Base-by-base conservation (phyloP, 2,329 filamentous ascomycete genomes). In the Colletotrichum navitas region DNA sequence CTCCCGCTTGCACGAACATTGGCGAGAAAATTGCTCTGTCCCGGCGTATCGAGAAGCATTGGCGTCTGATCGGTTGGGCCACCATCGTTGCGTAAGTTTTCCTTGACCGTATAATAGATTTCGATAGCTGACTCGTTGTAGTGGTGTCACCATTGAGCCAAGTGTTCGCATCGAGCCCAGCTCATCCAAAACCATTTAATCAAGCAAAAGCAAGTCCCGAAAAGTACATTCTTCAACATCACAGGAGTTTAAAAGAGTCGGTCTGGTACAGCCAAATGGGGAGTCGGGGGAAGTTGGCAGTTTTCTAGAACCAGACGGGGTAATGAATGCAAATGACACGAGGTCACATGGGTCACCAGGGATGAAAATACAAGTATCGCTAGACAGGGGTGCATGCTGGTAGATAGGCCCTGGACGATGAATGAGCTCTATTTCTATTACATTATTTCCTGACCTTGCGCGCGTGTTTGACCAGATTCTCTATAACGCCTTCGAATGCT, bases 41-140 rank as follows among this genome's bases (percentile, higher is more conserved):
- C 81, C 89, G 96, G 85, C 93, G 96, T 91, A 98, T 98, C 79
- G 96, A 99, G 85, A 98, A 98, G 90, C 95, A 98, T 85, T 98
- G 95, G 95, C 93, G 94, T 85, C 88, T 97, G 80, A 97, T 97
- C 78, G 94, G 94, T 77, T 97, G 94, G 94, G 93, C 93, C 72
- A 94, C 93, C 75, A 94, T 94, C 80, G 90, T 92, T 77, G 87
- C 87, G 87, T 89, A 85, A 85, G 87, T 86, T 73, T 26, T 29
- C n/a, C 63, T 34, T 26, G 47, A 39, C 18, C 21, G 11, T 36
- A 14, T 62, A 7, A 18, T 18, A 29, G 29, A 18, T 24, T 10
- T 14, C 7, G 61, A 61, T 55, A 68, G 75, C 77, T 79, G 73
- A 80, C 72, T 66, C 24, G 18, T 61, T 47, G n/a, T 74, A 88